Percentiles rank a stretch among this genome's conserved stretches.
These are phyloP conservation scores for Paralagenidium karlingii DNA, from an alignment of 352 stramenopile genomes.

Conservation along the genomic window DNA sequence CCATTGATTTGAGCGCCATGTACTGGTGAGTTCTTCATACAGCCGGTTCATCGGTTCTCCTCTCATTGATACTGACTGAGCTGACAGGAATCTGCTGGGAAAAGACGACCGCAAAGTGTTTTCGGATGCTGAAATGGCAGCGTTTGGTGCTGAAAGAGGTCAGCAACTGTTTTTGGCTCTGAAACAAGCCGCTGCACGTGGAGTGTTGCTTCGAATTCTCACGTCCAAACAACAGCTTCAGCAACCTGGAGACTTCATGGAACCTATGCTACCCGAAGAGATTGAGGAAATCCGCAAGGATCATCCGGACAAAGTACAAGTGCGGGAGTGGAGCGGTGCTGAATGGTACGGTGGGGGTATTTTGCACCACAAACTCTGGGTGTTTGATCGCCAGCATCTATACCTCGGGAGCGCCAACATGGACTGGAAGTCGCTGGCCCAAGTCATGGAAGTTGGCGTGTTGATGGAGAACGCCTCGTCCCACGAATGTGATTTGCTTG, in stretches of 20 bases:
- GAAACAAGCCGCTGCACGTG: conserved; percentile 23
- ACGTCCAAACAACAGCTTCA: conserved; percentile 17
- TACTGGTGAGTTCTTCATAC: conserved; percentile 37
- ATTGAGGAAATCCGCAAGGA: conserved; percentile 27
- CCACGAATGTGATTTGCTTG: conserved; percentile 19
- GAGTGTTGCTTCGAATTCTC: conserved; percentile 42
- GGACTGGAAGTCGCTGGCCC: conserved; percentile 76
- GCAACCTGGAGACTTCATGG: background rate
- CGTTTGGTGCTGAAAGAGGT: conserved; percentile 45
- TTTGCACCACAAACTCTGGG: conserved; percentile 74
- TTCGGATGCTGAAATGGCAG: conserved; percentile 33
- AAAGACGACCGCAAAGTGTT: conserved; percentile 36
- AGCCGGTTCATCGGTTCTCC: too few relatives aligned
- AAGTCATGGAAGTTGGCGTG: conserved; percentile 79
- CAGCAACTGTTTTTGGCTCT: conserved; percentile 36
- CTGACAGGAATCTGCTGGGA: conserved; percentile 37
- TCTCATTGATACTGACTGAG: background rate
- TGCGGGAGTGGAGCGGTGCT: conserved; percentile 42
- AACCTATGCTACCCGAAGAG: conserved; percentile 25
- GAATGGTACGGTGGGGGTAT: conserved; percentile 72
- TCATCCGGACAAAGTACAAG: conserved; percentile 16
- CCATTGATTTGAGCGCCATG: conserved; percentile 72
- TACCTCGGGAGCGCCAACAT: conserved; percentile 79
- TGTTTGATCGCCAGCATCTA: conserved; percentile 47
- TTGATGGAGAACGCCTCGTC: conserved; percentile 26